Conservation (phyloP, 805 yeast genomes). For the Candida ficus region DNA sequence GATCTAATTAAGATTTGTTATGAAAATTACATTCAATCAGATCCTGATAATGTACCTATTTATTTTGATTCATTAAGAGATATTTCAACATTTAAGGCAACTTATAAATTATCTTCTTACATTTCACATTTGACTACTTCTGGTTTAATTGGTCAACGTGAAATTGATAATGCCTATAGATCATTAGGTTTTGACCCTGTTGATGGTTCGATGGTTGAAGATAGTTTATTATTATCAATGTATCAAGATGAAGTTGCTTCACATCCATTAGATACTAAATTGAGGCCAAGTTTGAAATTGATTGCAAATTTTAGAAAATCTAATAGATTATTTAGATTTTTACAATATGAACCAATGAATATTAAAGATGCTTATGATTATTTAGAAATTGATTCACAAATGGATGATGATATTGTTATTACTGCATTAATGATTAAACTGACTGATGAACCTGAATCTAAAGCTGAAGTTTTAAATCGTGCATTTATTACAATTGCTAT, state of each 20-base stretch:
- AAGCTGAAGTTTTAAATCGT: slow-evolving; percentile 39
- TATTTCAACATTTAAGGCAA: slow-evolving; percentile 43
- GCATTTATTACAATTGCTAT: slow-evolving; percentile 61
- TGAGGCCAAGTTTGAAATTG: slow-evolving; percentile 36
- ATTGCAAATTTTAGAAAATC: slow-evolving; percentile 37
- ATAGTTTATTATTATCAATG: slow-evolving; percentile 27
- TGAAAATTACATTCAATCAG: slow-evolving; percentile 34
- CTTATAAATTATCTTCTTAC: slow-evolving; percentile 39
- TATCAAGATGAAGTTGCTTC: slow-evolving; percentile 27
- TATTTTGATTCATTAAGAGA: slow-evolving; percentile 55
- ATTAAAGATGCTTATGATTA: slow-evolving; percentile 44
- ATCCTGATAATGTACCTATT: slow-evolving; percentile 40
- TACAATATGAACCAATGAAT: slow-evolving; percentile 45
- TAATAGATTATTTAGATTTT: slow-evolving; percentile 27
- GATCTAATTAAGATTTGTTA: slow-evolving; percentile 43
- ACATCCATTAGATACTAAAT: slow-evolving; percentile 16
- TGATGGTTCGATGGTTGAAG: slow-evolving; percentile 21
- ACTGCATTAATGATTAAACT: slow-evolving; percentile 68
- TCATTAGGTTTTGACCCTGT: slow-evolving; percentile 30
- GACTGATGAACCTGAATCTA: slow-evolving; percentile 42
- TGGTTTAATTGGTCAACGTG: slow-evolving; percentile 49
- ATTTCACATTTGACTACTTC: slow-evolving; percentile 44
- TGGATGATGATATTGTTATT: slow-evolving; percentile 65
- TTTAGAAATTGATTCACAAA: slow-evolving; percentile 45
- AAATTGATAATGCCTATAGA: slow-evolving; percentile 35